Evolutionary conservation across 1,284 basidiomycete species (phyloP).

Genomic region (Heliocybe sulcata): DNA sequence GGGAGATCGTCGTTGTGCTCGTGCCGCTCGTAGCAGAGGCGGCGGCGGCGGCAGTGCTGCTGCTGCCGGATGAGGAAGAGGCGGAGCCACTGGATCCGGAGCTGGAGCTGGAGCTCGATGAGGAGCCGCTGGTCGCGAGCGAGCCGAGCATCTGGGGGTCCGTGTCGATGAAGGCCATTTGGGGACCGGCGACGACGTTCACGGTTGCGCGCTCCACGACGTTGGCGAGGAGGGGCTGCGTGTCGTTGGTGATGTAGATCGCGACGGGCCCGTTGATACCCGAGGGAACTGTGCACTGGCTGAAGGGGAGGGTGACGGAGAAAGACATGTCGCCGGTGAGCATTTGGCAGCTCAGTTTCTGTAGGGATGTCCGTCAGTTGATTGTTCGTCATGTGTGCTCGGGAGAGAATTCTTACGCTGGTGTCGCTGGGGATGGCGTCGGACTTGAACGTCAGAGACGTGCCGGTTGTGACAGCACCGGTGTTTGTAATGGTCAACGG

Average conservation of each 20-base stretch:
- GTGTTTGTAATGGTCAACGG: constrained; percentile 59
- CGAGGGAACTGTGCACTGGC: constrained; percentile 52
- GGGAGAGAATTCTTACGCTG: constrained; percentile 28
- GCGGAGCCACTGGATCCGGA: constrained; percentile 9
- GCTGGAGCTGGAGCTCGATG: constrained; percentile 9
- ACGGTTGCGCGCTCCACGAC: constrained; percentile 51
- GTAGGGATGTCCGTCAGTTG: constrained; percentile 4
- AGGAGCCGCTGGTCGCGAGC: constrained; percentile 28
- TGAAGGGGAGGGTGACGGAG: constrained; percentile 52
- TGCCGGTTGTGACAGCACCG: constrained; percentile 45
- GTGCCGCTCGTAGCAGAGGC: constrained; percentile 16
- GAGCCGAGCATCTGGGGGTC: constrained; percentile 41
- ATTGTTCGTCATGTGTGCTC: neutral
- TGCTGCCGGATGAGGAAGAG: constrained; percentile 7
- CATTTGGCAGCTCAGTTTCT: constrained; percentile 73
- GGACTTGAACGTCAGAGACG: constrained; percentile 53
- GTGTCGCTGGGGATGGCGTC: constrained; percentile 45
- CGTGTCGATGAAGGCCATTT: constrained; percentile 60
- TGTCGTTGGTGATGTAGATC: constrained; percentile 61
- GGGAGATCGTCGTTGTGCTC: constrained; percentile 35
- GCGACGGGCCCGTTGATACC: constrained; percentile 67
- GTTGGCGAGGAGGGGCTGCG: constrained; percentile 57
- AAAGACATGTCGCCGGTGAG: constrained; percentile 53
- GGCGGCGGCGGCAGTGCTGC: constrained; percentile 14
- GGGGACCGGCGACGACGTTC: constrained; percentile 66